phyloP scores from a whole-genome alignment of 1,284 basidiomycete species.

The Marasmius oreades region DNA sequence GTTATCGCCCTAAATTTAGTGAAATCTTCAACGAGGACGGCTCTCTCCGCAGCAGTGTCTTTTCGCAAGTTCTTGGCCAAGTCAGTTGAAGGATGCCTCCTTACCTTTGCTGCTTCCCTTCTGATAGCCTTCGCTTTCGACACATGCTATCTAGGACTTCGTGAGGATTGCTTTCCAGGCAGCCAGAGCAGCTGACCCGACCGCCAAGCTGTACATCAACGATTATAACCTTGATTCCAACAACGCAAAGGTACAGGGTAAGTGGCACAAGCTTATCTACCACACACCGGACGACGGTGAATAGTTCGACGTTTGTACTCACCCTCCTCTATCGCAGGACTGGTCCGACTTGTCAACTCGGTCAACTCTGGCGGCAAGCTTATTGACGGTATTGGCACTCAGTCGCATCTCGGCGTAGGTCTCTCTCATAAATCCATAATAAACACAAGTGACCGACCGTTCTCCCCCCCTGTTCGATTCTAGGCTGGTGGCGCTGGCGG shows the following conservation, averaged over 20 bases:
- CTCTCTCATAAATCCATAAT: background rate
- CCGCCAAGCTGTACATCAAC: slow-evolving; percentile 40
- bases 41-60: slow-evolving; percentile 35
- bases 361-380: slow-evolving; percentile 27
- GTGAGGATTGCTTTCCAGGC: slow-evolving; percentile 39
- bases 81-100: slow-evolving; percentile 19
- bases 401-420: slow-evolving; percentile 35
- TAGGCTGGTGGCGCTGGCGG: slow-evolving; percentile 38
- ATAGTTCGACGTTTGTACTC: background rate
- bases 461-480: slow-evolving; percentile 11
- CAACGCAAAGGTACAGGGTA: slow-evolving; percentile 32
- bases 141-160: slow-evolving; percentile 26
- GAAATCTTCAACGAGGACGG: slow-evolving; percentile 45
- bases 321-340: background rate
- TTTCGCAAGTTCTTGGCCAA: slow-evolving; percentile 38
- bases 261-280: background rate
- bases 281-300: background rate
- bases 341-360: slow-evolving; percentile 8
- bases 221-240: slow-evolving; percentile 40
- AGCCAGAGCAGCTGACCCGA: slow-evolving; percentile 33
- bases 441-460: background rate
- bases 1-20: slow-evolving; percentile 20
- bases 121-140: background rate
- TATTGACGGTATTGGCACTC: slow-evolving; percentile 40
- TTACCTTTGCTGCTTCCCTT: background rate